Evolutionary conservation across 768 basidiomycete species (phyloP), one percentile per base, ranked within the genome.

Genomic region (Trametes villosa): DNA sequence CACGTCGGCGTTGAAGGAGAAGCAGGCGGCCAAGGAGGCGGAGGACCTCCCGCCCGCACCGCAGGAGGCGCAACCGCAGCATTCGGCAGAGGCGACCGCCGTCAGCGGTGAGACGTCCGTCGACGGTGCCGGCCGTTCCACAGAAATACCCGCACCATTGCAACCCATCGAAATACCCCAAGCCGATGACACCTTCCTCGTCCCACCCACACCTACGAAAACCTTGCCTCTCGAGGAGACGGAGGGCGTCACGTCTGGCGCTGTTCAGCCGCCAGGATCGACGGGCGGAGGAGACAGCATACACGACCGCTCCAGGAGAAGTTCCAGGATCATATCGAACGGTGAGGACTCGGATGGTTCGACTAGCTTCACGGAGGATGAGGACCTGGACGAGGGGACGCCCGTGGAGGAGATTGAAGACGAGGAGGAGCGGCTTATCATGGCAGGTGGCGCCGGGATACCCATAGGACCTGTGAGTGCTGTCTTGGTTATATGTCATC

Each of bases 391-490:
- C 52, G 84, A 84, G 26, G 72, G 73, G 36, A 75, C 77, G 31
- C 75, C 72, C 12, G 75, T 83, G 24, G 84, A 85, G 53, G 84
- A 85, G 45, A 81, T 83, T 59, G 92, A 96, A 69, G 94, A 96
- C 60, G 94, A 97, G 58, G 96, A 97, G 72, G 92, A 94, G 65
- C 80, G 87, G 64, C 79, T 98, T 55, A 96, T 97, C 63, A 80
- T 87, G 76, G 90, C 88, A 56, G 96, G 96, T 41, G 96, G 97
- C 12, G 89, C 92, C 58, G 97, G 97, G 34, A 98, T 98, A 58
- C 96, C 96, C 22, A 83, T 94, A 41, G 96, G 95, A 34, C 88
- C 92, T 48, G 95, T 96, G 74, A 72, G 91, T 83, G 17, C 47
- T 55, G n/a, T 13, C 9, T 7, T 56, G 11, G 22, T 22, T 24